These are phyloP conservation scores for Talaromyces rugulosus DNA, from an alignment of 2,329 filamentous ascomycete species.

Conservation along the genomic window DNA sequence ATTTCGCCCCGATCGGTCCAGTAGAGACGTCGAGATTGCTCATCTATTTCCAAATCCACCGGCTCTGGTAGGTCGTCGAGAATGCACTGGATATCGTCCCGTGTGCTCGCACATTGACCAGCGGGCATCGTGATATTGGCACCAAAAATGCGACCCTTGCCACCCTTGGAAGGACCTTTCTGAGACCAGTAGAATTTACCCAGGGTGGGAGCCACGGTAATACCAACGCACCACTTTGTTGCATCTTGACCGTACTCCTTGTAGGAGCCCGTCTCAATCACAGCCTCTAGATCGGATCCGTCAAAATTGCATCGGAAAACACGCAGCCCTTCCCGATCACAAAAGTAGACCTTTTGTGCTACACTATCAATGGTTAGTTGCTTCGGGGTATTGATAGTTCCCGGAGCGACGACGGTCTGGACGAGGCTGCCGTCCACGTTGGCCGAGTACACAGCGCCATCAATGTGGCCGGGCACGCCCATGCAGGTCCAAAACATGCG, in stretches of 20 bases:
- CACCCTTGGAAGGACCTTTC: conserved; percentile 52
- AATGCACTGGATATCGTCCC: conserved; percentile 43
- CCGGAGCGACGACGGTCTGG: conserved; percentile 39
- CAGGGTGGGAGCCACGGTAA: conserved; percentile 42
- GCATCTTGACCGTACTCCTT: conserved; percentile 23
- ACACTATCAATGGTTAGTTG: conserved; percentile 31
- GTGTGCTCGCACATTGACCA: conserved; percentile 25
- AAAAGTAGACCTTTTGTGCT: conserved; percentile 35
- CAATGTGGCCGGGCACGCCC: conserved; percentile 37
- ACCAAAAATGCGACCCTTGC: conserved; percentile 50
- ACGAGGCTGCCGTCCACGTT: conserved; percentile 49
- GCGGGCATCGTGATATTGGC: conserved; percentile 41
- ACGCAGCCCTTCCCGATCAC: conserved; percentile 42
- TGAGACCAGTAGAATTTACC: conserved; percentile 58
- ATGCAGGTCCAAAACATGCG: conserved; percentile 51
- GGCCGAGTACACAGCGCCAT: conserved; percentile 44
- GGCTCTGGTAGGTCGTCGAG: conserved; percentile 49
- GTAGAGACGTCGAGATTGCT: conserved; percentile 44
- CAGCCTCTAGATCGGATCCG: conserved; percentile 28
- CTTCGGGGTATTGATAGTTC: conserved; percentile 48
- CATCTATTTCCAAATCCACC: conserved; percentile 56
- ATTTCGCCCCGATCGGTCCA: conserved; percentile 61
- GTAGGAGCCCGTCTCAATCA: conserved; percentile 37
- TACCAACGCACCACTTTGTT: conserved; percentile 53
- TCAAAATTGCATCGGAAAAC: conserved; percentile 34